Conservation (phyloP, 208 protist genomes). For the Giardia muris region DNA sequence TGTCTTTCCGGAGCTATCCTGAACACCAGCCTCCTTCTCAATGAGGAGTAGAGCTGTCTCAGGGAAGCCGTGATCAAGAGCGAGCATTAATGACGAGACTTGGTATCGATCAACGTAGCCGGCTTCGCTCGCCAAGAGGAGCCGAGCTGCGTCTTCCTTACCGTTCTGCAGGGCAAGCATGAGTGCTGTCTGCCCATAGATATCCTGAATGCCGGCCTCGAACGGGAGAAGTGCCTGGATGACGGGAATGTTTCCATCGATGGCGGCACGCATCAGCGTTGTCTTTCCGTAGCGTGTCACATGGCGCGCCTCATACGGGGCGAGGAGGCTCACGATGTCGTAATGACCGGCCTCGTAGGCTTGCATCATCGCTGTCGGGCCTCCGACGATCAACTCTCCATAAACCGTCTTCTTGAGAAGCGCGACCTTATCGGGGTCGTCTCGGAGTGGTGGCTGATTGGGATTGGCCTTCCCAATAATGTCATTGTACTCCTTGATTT, state of each 20-base stretch:
- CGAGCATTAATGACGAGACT: not conserved
- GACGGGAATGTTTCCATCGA: not conserved
- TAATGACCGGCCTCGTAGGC: not conserved
- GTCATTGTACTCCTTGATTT: not conserved
- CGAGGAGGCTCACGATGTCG: not conserved
- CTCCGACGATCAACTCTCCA: not conserved
- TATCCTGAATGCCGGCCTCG: not conserved
- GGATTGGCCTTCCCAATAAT: no score
- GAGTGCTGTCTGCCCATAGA: not conserved
- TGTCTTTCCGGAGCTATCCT: not conserved
- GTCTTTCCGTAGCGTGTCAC: not conserved
- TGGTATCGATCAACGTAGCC: not conserved
- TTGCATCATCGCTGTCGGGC: not conserved
- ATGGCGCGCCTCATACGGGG: not conserved
- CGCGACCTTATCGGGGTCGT: no score
- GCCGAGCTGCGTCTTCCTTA: not conserved
- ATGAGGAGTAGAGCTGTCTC: not conserved
- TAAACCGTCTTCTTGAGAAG: no score
- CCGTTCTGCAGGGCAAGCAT: not conserved
- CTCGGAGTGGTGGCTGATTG: no score
- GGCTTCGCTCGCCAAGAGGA: not conserved
- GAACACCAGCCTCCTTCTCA: not conserved
- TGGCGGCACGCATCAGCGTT: not conserved
- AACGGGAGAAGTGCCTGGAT: not conserved
- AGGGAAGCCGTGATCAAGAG: not conserved